Conservation (phyloP, 306 rosid species). For the Psophocarpus tetragonolobus region DNA sequence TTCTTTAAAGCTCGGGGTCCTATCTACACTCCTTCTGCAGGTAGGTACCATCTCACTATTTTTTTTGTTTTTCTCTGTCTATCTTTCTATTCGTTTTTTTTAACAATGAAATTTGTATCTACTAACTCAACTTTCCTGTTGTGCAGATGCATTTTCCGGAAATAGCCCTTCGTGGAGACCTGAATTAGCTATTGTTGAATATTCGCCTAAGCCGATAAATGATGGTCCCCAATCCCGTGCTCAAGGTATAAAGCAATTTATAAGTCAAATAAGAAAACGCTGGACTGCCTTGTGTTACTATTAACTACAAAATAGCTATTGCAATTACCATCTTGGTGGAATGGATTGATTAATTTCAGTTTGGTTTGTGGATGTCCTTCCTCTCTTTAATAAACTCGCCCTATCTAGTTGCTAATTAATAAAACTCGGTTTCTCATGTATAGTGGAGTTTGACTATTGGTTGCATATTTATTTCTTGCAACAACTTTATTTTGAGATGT, state of each 20-base stretch:
- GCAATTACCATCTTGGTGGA: not conserved
- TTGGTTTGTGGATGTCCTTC: not conserved
- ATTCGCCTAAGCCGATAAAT: slow-evolving; percentile 54
- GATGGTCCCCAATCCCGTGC: slow-evolving; percentile 36
- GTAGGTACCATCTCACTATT: slow-evolving; percentile 32
- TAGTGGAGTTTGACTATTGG: not conserved
- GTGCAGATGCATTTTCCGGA: slow-evolving; percentile 55
- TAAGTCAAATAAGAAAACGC: not conserved
- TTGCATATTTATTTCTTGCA: not conserved
- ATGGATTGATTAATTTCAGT: not conserved
- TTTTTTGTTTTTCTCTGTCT: too few relatives aligned
- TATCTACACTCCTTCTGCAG: slow-evolving; percentile 55
- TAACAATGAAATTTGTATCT: not conserved
- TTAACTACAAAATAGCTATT: not conserved
- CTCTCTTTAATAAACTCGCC: not conserved
- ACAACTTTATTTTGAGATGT: not conserved
- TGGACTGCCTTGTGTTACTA: too few relatives aligned
- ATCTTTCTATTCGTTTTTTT: too few relatives aligned
- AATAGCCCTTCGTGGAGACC: slow-evolving; percentile 59
- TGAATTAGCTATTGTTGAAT: slow-evolving; percentile 73
- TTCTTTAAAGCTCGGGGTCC: slow-evolving; percentile 70
- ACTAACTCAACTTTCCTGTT: not conserved
- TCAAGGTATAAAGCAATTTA: slow-evolving; percentile 47
- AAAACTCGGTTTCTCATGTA: not conserved
- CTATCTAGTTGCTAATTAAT: not conserved